Conservation (phyloP, 331 rosid species). For the Acacia concinna region DNA sequence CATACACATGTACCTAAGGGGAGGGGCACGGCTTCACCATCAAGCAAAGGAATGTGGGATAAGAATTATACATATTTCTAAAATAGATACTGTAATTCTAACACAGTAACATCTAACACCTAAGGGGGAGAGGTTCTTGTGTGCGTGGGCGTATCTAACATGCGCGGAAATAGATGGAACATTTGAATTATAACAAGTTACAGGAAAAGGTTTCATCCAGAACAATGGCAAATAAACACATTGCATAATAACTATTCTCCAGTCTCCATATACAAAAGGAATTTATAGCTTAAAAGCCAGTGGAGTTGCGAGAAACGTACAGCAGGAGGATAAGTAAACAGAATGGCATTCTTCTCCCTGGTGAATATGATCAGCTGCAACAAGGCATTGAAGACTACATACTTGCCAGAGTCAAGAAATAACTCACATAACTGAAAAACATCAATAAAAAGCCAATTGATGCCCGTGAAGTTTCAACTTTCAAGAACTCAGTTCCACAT, state of each 20-base stretch:
- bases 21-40: neutral
- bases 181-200: neutral
- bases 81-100: neutral
- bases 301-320: conserved; percentile 46
- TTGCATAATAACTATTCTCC: conserved; percentile 12
- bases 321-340: conserved; percentile 83
- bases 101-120: conserved; percentile 23
- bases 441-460: neutral
- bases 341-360: conserved; percentile 90
- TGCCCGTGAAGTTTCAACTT: neutral
- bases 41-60: neutral
- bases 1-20: neutral
- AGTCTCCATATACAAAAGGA: neutral
- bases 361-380: conserved; percentile 83
- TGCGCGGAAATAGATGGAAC: neutral
- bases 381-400: conserved; percentile 72
- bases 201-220: neutral
- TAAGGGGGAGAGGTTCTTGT: neutral
- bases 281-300: neutral
- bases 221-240: conserved; percentile 2
- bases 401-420: conserved; percentile 73
- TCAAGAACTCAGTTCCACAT: neutral
- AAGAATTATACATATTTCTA: conserved; percentile 9
- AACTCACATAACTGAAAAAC: conserved; percentile 13
- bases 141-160: neutral